Percentiles rank a stretch among this genome's conserved stretches.
Conservation (phyloP, 2,329 filamentous ascomycete species). For the Aspergillus quadricinctus region DNA sequence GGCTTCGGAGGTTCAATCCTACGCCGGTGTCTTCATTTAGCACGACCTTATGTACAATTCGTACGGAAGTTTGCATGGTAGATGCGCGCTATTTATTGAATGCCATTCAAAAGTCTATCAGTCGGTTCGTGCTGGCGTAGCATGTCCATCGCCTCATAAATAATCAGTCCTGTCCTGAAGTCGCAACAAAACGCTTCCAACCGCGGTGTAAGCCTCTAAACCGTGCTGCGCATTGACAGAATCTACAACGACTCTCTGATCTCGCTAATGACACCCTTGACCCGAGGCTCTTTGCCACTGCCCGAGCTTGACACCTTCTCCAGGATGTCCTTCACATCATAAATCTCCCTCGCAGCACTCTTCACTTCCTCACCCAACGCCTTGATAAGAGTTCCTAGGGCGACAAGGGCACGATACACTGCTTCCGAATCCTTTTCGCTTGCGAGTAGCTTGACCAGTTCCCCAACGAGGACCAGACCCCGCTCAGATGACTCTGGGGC, state of each 20-base stretch:
- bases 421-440: conserved; percentile 74
- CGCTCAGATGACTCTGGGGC: conserved; percentile 43
- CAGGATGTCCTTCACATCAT: conserved; percentile 49
- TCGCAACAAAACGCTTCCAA: background rate
- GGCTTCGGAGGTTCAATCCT: no score
- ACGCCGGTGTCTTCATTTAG: background rate
- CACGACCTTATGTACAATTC: background rate
- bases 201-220: background rate
- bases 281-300: conserved; percentile 55
- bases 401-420: conserved; percentile 75
- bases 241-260: conserved; percentile 45
- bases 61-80: background rate
- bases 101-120: background rate
- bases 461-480: conserved; percentile 54
- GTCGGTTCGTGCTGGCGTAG: conserved; percentile 1
- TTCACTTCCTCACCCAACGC: conserved; percentile 58
- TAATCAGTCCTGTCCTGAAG: conserved; percentile 5
- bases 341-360: conserved; percentile 54
- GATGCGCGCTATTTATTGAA: background rate
- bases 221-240: background rate
- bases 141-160: conserved; percentile 15
- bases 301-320: conserved; percentile 45
- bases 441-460: conserved; percentile 60
- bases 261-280: conserved; percentile 57
- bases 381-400: conserved; percentile 69